Evolutionary conservation across 305 asterid genomes (phyloP).

Genomic region (Euphrasia arctica): DNA sequence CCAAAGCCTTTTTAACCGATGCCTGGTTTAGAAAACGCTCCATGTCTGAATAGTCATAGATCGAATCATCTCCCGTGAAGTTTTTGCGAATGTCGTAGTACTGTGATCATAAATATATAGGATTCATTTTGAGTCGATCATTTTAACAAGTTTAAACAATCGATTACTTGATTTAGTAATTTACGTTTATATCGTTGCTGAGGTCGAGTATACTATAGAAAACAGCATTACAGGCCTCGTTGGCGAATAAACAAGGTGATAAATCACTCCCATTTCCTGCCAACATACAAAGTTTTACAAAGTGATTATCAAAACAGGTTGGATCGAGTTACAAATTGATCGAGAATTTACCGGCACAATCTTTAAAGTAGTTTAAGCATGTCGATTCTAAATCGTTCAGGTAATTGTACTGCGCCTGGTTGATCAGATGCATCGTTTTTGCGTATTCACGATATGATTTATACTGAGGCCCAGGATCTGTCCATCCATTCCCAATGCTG

Average conservation of each 20-base stretch:
- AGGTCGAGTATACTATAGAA: no score
- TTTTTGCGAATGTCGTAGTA: not conserved
- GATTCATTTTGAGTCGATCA: not conserved
- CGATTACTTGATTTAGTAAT: not conserved
- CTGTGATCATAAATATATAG: not conserved
- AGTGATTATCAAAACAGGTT: no score
- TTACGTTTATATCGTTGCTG: not conserved
- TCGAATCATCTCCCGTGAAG: not conserved
- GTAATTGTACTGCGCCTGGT: not conserved
- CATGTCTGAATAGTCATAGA: not conserved
- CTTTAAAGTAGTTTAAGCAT: not conserved
- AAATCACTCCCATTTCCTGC: not conserved
- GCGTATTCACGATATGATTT: not conserved
- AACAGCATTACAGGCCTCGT: not conserved
- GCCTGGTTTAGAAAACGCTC: not conserved
- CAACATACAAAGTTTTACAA: no score
- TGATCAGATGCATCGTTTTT: not conserved
- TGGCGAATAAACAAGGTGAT: not conserved
- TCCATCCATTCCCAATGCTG: not conserved
- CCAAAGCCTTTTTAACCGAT: constrained; percentile 1
- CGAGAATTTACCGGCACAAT: not conserved
- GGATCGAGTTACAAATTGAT: not conserved
- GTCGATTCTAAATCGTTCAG: not conserved
- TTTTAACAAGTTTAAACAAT: no score
- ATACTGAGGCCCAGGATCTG: not conserved